These are phyloP conservation scores for Nemophila menziesii DNA, from an alignment of 257 asterid species.

Conservation along the genomic window DNA sequence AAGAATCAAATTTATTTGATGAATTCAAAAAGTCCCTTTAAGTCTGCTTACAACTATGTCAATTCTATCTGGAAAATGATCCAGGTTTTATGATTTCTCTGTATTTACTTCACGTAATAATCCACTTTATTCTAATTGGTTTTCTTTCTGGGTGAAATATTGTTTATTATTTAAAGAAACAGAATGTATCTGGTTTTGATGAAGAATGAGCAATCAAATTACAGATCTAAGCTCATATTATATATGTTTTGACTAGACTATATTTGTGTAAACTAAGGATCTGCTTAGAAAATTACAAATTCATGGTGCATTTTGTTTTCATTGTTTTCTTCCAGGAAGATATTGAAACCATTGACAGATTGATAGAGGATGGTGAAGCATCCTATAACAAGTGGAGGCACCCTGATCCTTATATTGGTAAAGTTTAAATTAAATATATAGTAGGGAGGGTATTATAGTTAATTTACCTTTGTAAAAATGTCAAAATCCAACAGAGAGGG, in stretches of 20 bases:
- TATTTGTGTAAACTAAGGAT: neutral
- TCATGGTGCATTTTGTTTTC: neutral
- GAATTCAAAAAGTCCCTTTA: too few relatives aligned
- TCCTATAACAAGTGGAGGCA: slow-evolving; percentile 68
- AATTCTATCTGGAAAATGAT: too few relatives aligned
- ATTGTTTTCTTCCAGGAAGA: slow-evolving; percentile 55
- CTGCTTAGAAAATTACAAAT: neutral
- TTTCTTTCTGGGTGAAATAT: neutral
- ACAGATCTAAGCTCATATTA: neutral
- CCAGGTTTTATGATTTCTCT: neutral
- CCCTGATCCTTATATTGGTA: slow-evolving; percentile 94
- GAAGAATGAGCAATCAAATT: neutral
- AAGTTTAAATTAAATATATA: too few relatives aligned
- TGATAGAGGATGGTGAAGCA: slow-evolving; percentile 69
- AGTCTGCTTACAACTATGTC: too few relatives aligned
- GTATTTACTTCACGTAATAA: neutral
- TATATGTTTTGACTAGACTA: neutral
- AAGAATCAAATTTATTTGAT: too few relatives aligned
- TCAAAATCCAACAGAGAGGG: too few relatives aligned
- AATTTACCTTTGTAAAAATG: too few relatives aligned
- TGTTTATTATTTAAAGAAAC: neutral
- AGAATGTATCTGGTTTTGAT: neutral
- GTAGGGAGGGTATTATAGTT: too few relatives aligned
- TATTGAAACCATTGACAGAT: slow-evolving; percentile 66
- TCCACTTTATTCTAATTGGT: neutral